These are phyloP conservation scores for Eremothecium sinecaudum DNA, from an alignment of 1,139 yeast species.

Conservation along the genomic window DNA sequence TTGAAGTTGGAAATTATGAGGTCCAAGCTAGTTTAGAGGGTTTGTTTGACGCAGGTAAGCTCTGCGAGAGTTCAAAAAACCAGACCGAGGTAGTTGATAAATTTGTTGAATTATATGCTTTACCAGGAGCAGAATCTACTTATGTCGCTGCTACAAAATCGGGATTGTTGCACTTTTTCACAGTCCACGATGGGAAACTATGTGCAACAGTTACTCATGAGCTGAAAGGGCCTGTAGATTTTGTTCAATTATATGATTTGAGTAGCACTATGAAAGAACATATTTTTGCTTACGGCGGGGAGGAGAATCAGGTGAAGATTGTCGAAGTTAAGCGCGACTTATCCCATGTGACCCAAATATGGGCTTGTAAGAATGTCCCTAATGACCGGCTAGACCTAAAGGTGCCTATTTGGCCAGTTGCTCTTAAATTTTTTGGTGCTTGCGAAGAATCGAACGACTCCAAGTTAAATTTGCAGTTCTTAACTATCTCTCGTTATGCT, in stretches of 20 bases:
- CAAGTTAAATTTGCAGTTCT: slow-evolving; percentile 33
- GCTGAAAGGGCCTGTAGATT: slow-evolving; percentile 37
- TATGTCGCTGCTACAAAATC: slow-evolving; percentile 38
- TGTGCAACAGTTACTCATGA: slow-evolving; percentile 15
- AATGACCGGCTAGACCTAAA: slow-evolving; percentile 55
- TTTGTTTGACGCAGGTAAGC: slow-evolving; percentile 17
- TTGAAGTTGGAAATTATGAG: slow-evolving; percentile 14
- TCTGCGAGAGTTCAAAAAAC: slow-evolving; percentile 18
- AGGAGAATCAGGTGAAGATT: slow-evolving; percentile 56
- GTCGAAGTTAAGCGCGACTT: slow-evolving; percentile 33
- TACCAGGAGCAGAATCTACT: slow-evolving; percentile 14
- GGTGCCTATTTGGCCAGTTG: slow-evolving; percentile 53
- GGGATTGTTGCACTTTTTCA: slow-evolving; percentile 41
- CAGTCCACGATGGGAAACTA: slow-evolving; percentile 15
- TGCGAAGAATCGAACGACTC: slow-evolving; percentile 22
- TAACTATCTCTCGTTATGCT: slow-evolving; percentile 46
- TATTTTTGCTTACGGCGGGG: slow-evolving; percentile 63
- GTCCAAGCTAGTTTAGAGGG: slow-evolving; percentile 12
- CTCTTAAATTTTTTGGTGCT: slow-evolving; percentile 34
- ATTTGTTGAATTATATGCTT: slow-evolving; percentile 19
- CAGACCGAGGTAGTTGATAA: slow-evolving; percentile 25
- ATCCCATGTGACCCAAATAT: slow-evolving; percentile 31
- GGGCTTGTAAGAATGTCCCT: slow-evolving; percentile 57
- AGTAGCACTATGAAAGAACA: slow-evolving; percentile 29
- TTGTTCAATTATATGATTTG: slow-evolving; percentile 40